Conservation (phyloP, 768 basidiomycete genomes). For the Boletus vermiculosoides region DNA sequence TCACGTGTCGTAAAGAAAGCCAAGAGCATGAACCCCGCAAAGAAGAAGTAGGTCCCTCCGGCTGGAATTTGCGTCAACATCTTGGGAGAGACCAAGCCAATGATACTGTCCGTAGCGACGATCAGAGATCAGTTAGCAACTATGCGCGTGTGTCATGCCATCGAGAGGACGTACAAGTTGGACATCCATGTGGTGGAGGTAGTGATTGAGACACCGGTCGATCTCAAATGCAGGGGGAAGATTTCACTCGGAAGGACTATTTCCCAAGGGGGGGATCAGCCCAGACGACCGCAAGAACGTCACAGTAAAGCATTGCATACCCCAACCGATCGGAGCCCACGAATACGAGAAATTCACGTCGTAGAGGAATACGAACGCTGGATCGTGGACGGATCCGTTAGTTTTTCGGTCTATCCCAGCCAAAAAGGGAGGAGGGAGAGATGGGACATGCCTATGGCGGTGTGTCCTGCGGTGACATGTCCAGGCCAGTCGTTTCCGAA, state of each 20-base stretch:
- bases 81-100: conserved; percentile 30
- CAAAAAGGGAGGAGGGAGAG: conserved; percentile 4
- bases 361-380: conserved; percentile 41
- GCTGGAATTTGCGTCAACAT: conserved; percentile 22
- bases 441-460: conserved; percentile 28
- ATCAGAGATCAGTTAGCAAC: neutral
- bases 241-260: conserved; percentile 42
- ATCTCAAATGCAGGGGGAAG: conserved; percentile 41
- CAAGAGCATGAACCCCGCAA: conserved; percentile 26
- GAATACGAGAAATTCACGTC: conserved; percentile 36
- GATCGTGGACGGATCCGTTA: conserved; percentile 13
- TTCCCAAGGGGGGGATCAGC: conserved; percentile 2
- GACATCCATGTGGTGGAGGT: conserved; percentile 44
- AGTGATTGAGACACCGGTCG: conserved; percentile 42
- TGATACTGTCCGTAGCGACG: conserved; percentile 14
- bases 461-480: conserved; percentile 28
- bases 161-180: conserved; percentile 29
- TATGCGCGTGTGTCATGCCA: neutral
- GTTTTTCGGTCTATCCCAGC: conserved; percentile 9
- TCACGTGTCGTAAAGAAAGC: conserved; percentile 31
- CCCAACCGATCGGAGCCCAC: conserved; percentile 33
- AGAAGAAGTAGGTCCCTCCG: conserved; percentile 31
- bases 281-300: neutral
- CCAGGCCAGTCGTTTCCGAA: conserved; percentile 31
- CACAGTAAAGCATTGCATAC: conserved; percentile 11